Percentiles rank a stretch among this genome's conserved stretches.
phyloP scores from a whole-genome alignment of 306 rosid genomes.

The Malus asiatica region DNA sequence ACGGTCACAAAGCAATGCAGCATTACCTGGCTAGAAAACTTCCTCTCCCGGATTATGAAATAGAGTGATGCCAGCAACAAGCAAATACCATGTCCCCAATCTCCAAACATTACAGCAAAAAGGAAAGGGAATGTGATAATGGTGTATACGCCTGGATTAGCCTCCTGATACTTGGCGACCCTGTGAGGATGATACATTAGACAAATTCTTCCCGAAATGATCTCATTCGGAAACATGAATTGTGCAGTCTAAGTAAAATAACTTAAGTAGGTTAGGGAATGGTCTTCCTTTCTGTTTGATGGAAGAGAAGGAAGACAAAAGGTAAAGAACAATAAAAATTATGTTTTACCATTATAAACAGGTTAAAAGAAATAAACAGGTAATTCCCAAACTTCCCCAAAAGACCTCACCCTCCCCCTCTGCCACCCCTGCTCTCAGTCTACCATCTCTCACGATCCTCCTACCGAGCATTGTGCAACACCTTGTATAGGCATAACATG shows the following conservation, averaged over 20 bases:
- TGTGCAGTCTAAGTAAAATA: background rate
- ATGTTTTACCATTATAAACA: no score
- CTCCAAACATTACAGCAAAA: constrained; percentile 86
- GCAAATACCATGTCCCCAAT: constrained; percentile 88
- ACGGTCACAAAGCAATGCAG: constrained; percentile 7
- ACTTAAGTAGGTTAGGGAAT: no score
- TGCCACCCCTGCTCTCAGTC: background rate
- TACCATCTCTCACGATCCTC: background rate
- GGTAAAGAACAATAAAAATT: no score
- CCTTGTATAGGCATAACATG: background rate
- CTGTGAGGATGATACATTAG: constrained; percentile 24
- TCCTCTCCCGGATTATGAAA: constrained; percentile 58
- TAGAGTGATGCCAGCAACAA: constrained; percentile 61
- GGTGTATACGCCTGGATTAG: constrained; percentile 70
- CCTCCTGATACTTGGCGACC: constrained; percentile 74
- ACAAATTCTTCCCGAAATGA: background rate
- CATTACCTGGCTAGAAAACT: constrained; percentile 53
- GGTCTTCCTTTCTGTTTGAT: background rate
- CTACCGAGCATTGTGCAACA: background rate
- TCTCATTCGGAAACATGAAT: background rate
- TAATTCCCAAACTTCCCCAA: background rate
- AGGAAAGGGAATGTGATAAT: constrained; percentile 75
- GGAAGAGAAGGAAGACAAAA: no score
- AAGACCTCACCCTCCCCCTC: background rate
- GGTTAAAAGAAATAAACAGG: background rate